Percentiles rank a stretch among this genome's conserved stretches.
These are phyloP conservation scores for Fusarium sororula DNA, from an alignment of 2,329 filamentous ascomycete species.

Conservation along the genomic window DNA sequence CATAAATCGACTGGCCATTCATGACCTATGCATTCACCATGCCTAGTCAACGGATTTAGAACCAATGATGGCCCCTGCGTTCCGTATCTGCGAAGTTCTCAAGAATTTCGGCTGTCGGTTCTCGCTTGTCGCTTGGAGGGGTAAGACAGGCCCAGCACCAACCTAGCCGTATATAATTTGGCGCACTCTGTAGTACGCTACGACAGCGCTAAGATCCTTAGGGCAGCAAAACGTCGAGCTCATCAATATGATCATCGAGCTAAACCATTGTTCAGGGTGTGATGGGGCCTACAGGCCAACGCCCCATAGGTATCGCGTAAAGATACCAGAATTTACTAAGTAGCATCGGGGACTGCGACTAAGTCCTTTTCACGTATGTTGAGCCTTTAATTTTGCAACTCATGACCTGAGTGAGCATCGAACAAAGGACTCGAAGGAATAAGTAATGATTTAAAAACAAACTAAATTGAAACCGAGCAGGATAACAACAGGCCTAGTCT, in stretches of 20 bases:
- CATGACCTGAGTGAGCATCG: neutral
- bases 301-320: too few relatives aligned
- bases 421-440: accelerated
- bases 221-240: neutral
- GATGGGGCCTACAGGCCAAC: too few relatives aligned
- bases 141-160: neutral
- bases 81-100: too few relatives aligned
- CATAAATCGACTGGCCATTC: neutral
- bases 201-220: neutral
- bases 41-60: too few relatives aligned
- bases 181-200: neutral
- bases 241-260: neutral
- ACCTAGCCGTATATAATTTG: neutral
- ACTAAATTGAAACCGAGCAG: accelerated
- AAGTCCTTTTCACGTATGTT: too few relatives aligned
- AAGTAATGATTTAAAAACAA: accelerated
- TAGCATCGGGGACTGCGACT: too few relatives aligned
- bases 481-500: neutral
- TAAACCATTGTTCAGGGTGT: too few relatives aligned
- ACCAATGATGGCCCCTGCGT: neutral
- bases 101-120: neutral
- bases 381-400: neutral
- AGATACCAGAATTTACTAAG: too few relatives aligned
- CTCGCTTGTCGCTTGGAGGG: neutral
- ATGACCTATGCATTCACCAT: neutral